phyloP scores from a whole-genome alignment of 2,329 filamentous ascomycete genomes.

The Daldinia eschscholtzii region DNA sequence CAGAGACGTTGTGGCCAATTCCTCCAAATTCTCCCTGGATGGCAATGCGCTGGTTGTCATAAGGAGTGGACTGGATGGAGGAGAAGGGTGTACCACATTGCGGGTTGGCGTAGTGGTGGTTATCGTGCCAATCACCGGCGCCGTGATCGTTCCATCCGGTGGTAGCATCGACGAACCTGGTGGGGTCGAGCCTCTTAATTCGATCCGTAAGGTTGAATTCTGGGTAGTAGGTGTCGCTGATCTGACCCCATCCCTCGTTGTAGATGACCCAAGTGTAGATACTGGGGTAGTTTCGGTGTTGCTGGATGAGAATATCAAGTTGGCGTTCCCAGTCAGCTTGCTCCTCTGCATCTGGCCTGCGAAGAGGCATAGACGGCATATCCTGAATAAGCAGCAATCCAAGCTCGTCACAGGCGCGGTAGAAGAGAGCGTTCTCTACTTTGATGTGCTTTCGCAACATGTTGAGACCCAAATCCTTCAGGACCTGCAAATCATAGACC shows the following conservation, averaged over 20 bases:
- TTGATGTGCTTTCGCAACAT: conserved; percentile 77
- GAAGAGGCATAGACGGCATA: conserved; percentile 70
- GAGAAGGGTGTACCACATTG: conserved; percentile 79
- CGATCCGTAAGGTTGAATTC: conserved; percentile 69
- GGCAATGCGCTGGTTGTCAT: conserved; percentile 70
- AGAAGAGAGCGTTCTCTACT: conserved; percentile 67
- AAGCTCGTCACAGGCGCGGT: conserved; percentile 74
- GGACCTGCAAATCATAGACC: conserved; percentile 72
- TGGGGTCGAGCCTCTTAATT: conserved; percentile 70
- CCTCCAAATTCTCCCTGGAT: conserved; percentile 81
- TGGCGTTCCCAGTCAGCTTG: conserved; percentile 69
- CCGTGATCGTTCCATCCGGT: conserved; percentile 78
- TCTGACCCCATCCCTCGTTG: conserved; percentile 79
- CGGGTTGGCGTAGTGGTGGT: conserved; percentile 78
- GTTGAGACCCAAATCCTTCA: conserved; percentile 77
- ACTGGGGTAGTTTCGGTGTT: conserved; percentile 73
- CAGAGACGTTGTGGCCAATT: conserved; percentile 73
- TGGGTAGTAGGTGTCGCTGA: conserved; percentile 60
- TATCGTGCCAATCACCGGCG: conserved; percentile 75
- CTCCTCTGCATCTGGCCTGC: conserved; percentile 57
- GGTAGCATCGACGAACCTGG: conserved; percentile 71
- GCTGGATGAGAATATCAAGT: conserved; percentile 70
- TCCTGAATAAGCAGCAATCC: conserved; percentile 78
- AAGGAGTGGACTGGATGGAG: conserved; percentile 67
- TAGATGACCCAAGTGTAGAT: conserved; percentile 78